Base-by-base conservation (phyloP, 306 rosid genomes). In the Benincasa hispida region DNA sequence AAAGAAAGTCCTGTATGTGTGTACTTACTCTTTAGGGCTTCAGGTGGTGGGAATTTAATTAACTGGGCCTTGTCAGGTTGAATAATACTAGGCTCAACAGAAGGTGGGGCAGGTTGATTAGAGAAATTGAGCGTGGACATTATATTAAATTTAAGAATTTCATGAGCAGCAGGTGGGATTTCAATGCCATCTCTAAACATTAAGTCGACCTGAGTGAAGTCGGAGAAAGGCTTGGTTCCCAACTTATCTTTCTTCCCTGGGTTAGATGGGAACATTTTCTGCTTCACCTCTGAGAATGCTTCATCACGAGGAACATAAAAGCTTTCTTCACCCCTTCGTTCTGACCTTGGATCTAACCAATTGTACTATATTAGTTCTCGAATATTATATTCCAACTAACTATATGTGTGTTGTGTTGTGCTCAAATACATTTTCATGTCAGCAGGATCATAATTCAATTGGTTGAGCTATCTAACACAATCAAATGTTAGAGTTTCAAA, bases 221-320 rank as follows among this genome's bases (percentile, higher is more conserved):
- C 32, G 5, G 4, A 0, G 8, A 66, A 66, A 4, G 73, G 30
- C 0, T 8, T 37, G 1, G 19, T 2, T 21, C 32, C 30, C 32
- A 66, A 12, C 47, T 30, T 30, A 15, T 61, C 68, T 35, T 61
- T 61, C 42, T 30, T 61, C 14, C 68, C 42, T 1, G 68, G 27
- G 13, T 18, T 37, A 0, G 15, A 1, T 5, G 72, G 72, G 78
- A 87, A 85, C 10, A 89, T 75, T 0, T 81, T 22, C 68, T 89
- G 83, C 79, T 91, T 91, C 5, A 89, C 74, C 37, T 82, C 90
- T 0, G 94, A 75, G 81, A 91, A 91, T 15, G 54, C 21, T 77
- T 91, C 97, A 22, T 91, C 97, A 53, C 92, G 74, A 0, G 97
- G 97, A 65, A 91, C 97, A 14, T 89, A 91, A 7, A 89, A 41